Evolutionary conservation across 2,329 filamentous ascomycete genomes (phyloP).

Genomic region (Pezicula radicicola): DNA sequence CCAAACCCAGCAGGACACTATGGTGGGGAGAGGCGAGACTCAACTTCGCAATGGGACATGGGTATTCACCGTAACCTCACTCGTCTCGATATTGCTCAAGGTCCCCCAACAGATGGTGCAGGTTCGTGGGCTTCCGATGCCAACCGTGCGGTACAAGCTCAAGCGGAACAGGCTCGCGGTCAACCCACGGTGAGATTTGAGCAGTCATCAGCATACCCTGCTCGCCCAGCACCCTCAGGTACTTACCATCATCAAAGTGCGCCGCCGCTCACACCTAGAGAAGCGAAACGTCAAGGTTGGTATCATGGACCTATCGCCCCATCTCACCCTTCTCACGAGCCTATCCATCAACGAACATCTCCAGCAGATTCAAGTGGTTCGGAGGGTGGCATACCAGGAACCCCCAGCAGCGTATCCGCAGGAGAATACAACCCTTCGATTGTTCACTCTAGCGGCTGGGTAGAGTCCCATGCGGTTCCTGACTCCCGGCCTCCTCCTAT

Average conservation of each 20-base stretch:
- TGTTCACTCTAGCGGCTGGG: slow-evolving; percentile 44
- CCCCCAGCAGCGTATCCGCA: slow-evolving; percentile 40
- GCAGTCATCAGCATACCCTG: slow-evolving; percentile 39
- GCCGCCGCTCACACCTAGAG: slow-evolving; percentile 53
- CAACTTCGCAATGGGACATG: slow-evolving; percentile 60
- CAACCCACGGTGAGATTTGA: slow-evolving; percentile 53
- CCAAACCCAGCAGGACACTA: slow-evolving; percentile 15
- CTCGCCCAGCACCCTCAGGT: slow-evolving; percentile 24
- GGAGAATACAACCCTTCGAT: slow-evolving; percentile 50
- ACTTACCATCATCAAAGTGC: slow-evolving; percentile 53
- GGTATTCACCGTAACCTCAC: slow-evolving; percentile 64
- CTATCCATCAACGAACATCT: slow-evolving; percentile 42
- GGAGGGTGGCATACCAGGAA: slow-evolving; percentile 50
- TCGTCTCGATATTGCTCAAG: slow-evolving; percentile 60
- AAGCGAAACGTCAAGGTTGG: slow-evolving; percentile 68
- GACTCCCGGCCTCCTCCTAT: slow-evolving; percentile 16
- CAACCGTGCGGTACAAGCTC: slow-evolving; percentile 51
- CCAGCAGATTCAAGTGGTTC: slow-evolving; percentile 53
- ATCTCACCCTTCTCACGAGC: slow-evolving; percentile 19
- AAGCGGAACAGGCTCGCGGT: slow-evolving; percentile 48
- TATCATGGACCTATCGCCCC: slow-evolving; percentile 54
- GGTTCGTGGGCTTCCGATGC: slow-evolving; percentile 55
- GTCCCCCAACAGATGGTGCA: slow-evolving; percentile 48
- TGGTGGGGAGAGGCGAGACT: slow-evolving; percentile 41
- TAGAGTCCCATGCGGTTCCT: slow-evolving; percentile 37